phyloP scores from a whole-genome alignment of 495 filamentous ascomycete species.

The Penicillium atrosanguineum region DNA sequence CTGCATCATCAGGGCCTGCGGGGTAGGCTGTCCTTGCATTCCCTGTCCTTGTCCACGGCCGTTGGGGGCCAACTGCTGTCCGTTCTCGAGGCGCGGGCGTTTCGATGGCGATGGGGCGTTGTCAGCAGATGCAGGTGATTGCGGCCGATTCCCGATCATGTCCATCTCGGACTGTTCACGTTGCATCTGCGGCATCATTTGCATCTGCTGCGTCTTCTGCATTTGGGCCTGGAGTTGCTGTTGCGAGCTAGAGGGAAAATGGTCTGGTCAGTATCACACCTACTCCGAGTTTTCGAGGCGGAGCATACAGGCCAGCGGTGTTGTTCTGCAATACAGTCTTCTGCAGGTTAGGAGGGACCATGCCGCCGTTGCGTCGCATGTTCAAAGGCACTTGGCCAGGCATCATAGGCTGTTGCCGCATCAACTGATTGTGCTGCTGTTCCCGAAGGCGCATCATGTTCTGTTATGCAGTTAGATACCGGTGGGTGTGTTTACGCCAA shows the following conservation, averaged over 20 bases:
- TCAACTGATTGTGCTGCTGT: conserved; percentile 60
- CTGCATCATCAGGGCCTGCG: conserved; percentile 64
- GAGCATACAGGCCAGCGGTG: conserved; percentile 40
- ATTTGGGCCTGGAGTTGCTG: conserved; percentile 59
- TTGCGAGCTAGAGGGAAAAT: conserved; percentile 29
- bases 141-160: conserved; percentile 75
- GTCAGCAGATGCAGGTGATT: conserved; percentile 77
- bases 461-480: conserved; percentile 25
- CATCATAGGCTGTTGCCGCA: conserved; percentile 71
- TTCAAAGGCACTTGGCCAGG: conserved; percentile 62
- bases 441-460: conserved; percentile 43
- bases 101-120: conserved; percentile 93
- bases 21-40: conserved; percentile 68
- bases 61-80: conserved; percentile 75
- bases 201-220: conserved; percentile 63
- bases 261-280: conserved; percentile 16
- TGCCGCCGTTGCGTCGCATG: conserved; percentile 41
- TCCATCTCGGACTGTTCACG: conserved; percentile 85
- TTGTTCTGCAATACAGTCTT: conserved; percentile 78
- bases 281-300: conserved; percentile 3
- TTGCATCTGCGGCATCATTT: conserved; percentile 73
- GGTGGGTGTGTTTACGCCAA: not conserved
- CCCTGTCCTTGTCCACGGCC: conserved; percentile 69
- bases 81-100: conserved; percentile 83
- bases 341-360: conserved; percentile 55